phyloP scores from a whole-genome alignment of 2,329 filamentous ascomycete species.

The Exophiala dermatitidis region DNA sequence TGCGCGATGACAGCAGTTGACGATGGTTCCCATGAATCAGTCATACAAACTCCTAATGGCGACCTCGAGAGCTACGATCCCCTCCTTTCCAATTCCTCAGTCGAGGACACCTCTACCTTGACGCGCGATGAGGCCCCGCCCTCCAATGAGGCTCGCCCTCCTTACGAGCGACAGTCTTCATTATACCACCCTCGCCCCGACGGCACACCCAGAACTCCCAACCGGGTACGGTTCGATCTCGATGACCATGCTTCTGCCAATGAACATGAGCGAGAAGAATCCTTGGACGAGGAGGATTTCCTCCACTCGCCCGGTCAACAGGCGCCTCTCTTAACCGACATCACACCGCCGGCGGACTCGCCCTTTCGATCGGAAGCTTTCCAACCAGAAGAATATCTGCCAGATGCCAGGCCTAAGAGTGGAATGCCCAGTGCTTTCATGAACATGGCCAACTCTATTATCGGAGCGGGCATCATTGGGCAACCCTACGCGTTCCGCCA shows the following conservation, averaged over 20 bases:
- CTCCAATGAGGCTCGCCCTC: constrained; percentile 18
- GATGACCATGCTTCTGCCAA: constrained; percentile 17
- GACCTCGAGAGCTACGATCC: constrained; percentile 14
- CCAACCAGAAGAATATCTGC: constrained; percentile 52
- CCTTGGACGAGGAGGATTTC: constrained; percentile 54
- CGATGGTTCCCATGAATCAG: constrained; percentile 16
- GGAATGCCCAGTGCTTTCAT: constrained; percentile 85
- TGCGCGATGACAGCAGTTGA: constrained; percentile 26
- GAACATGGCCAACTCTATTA: constrained; percentile 99
- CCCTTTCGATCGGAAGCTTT: constrained; percentile 55
- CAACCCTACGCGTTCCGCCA: constrained; percentile 96
- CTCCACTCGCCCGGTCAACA: constrained; percentile 46
- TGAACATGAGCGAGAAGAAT: constrained; percentile 26
- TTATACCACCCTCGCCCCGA: constrained; percentile 36
- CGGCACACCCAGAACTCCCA: constrained; percentile 54
- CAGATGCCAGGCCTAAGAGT: constrained; percentile 68
- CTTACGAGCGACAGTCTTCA: constrained; percentile 35
- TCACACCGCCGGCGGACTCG: constrained; percentile 69
- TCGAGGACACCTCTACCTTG: constrained; percentile 20
- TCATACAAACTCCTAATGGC: constrained; percentile 14
- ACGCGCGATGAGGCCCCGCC: constrained; percentile 23
- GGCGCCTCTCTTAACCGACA: constrained; percentile 68
- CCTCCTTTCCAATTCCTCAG: constrained; percentile 6
- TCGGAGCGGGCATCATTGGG: constrained; percentile 65
- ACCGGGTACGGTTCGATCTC: constrained; percentile 68